Evolutionary conservation across 2,329 filamentous ascomycete genomes (phyloP).

Genomic region (Didymella glomerata): DNA sequence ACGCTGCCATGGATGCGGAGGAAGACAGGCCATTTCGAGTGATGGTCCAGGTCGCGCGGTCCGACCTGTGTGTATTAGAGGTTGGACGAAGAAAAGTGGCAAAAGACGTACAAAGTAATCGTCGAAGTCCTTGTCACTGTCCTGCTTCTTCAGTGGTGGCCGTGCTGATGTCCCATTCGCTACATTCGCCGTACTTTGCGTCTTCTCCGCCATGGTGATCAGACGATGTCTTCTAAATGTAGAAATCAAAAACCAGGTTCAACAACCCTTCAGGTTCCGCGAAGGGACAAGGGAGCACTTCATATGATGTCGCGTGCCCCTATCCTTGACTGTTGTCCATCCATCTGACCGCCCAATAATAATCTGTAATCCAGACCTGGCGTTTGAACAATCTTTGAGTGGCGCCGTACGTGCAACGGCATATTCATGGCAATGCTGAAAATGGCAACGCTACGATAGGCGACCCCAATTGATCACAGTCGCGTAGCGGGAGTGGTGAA

Average conservation of each 20-base stretch:
- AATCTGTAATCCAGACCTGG: slow-evolving; percentile 18
- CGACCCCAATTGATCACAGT: slow-evolving; percentile 23
- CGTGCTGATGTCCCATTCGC: slow-evolving; percentile 18
- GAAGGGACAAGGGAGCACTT: slow-evolving; percentile 4
- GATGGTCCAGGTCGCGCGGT: slow-evolving; percentile 73
- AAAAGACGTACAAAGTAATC: slow-evolving; percentile 64
- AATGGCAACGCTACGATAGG: slow-evolving; percentile 21
- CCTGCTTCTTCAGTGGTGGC: slow-evolving; percentile 32
- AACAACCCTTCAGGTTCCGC: background rate
- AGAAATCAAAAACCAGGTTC: background rate
- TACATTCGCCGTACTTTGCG: slow-evolving; percentile 24
- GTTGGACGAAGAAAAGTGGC: background rate
- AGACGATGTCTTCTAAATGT: background rate
- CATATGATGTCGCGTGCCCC: slow-evolving; percentile 21
- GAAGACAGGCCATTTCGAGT: slow-evolving; percentile 79
- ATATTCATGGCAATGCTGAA: slow-evolving; percentile 21
- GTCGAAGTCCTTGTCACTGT: slow-evolving; percentile 55
- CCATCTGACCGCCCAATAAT: slow-evolving; percentile 8
- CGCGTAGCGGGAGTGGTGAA: slow-evolving; percentile 22
- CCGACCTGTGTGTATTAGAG: slow-evolving; percentile 51
- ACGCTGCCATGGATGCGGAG: slow-evolving; percentile 78
- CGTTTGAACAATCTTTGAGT: slow-evolving; percentile 23
- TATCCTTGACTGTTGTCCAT: slow-evolving; percentile 13
- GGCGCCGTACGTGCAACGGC: slow-evolving; percentile 22
- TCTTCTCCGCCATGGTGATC: slow-evolving; percentile 27